A percentile compares a stretch with the other conserved stretches of the same genome.
phyloP scores from a whole-genome alignment of 1,139 yeast species.

The Pichia sp. region DNA sequence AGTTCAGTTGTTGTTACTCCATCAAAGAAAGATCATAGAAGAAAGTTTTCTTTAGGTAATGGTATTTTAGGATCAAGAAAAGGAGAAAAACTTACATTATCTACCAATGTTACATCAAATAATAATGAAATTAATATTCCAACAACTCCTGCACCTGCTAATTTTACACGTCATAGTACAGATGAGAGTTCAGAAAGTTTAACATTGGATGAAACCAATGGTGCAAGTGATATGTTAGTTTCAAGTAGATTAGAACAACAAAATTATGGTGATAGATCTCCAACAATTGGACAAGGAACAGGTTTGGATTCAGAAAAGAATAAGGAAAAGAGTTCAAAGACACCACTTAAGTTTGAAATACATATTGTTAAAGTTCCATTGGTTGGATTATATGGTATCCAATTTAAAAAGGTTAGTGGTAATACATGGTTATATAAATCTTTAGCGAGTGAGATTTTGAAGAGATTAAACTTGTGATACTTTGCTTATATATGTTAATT shows the following conservation, averaged over 20 bases:
- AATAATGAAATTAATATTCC: conserved; percentile 36
- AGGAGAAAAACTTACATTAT: conserved; percentile 40
- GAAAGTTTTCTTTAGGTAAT: conserved; percentile 61
- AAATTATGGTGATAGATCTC: conserved; percentile 17
- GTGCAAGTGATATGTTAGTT: conserved; percentile 57
- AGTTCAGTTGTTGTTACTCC: conserved; percentile 9
- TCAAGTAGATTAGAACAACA: conserved; percentile 55
- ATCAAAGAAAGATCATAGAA: conserved; percentile 40
- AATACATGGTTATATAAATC: conserved; percentile 95
- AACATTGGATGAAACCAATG: conserved; percentile 39
- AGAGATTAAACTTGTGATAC: conserved; percentile 58
- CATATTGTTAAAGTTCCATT: conserved; percentile 90
- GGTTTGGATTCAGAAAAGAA: conserved; percentile 8
- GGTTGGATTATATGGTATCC: conserved; percentile 88
- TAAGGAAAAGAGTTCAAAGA: conserved; percentile 22
- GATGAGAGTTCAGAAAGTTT: conserved; percentile 51
- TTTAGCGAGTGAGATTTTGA: conserved; percentile 81
- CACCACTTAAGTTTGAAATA: conserved; percentile 82
- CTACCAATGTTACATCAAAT: conserved; percentile 25
- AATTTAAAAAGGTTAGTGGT: conserved; percentile 88
- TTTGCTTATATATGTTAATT: background rate
- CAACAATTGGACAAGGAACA: conserved; percentile 14
- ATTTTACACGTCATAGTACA: conserved; percentile 25
- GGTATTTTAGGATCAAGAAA: conserved; percentile 38
- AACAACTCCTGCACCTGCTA: conserved; percentile 38